These are phyloP conservation scores for Zizania palustris DNA, from an alignment of 202 grass and related monocot genomes.

Conservation along the genomic window DNA sequence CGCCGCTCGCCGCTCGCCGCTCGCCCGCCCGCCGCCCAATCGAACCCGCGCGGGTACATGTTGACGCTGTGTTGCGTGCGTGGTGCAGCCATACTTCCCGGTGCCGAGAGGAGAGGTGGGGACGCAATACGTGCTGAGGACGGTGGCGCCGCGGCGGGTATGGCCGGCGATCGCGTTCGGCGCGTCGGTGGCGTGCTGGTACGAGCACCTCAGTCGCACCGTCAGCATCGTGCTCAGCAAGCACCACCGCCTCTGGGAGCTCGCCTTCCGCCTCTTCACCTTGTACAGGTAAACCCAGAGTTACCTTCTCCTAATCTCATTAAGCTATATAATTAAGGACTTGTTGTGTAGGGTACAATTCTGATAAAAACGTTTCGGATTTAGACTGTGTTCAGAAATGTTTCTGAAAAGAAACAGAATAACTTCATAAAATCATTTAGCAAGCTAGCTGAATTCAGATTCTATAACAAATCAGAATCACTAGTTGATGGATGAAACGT, in stretches of 20 bases:
- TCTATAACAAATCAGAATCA: no score
- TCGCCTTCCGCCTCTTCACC: constrained; percentile 85
- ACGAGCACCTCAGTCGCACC: constrained; percentile 93
- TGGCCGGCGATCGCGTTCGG: constrained; percentile 92
- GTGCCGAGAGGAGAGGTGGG: constrained; percentile 68
- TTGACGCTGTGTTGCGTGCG: neutral
- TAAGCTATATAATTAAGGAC: no score
- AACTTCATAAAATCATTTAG: no score
- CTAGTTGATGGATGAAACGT: no score
- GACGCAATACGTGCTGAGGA: constrained; percentile 80
- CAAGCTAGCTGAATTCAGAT: no score
- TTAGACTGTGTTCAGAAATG: no score
- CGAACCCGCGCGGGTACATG: neutral
- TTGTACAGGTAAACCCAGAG: constrained; percentile 64
- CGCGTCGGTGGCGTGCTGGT: constrained; percentile 92
- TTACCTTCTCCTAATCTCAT: neutral
- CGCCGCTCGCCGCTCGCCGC: no score
- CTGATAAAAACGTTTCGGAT: no score
- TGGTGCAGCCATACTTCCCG: constrained; percentile 76
- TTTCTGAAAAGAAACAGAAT: no score
- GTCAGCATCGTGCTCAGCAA: constrained; percentile 90
- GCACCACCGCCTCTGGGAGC: constrained; percentile 91
- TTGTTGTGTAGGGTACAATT: no score
- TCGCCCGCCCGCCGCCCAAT: neutral
- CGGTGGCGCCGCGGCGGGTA: constrained; percentile 86